A percentile compares a stretch with the other conserved stretches of the same genome.
Evolutionary conservation across 768 basidiomycete genomes (phyloP).

Genomic region (Psilocybe azurescens): DNA sequence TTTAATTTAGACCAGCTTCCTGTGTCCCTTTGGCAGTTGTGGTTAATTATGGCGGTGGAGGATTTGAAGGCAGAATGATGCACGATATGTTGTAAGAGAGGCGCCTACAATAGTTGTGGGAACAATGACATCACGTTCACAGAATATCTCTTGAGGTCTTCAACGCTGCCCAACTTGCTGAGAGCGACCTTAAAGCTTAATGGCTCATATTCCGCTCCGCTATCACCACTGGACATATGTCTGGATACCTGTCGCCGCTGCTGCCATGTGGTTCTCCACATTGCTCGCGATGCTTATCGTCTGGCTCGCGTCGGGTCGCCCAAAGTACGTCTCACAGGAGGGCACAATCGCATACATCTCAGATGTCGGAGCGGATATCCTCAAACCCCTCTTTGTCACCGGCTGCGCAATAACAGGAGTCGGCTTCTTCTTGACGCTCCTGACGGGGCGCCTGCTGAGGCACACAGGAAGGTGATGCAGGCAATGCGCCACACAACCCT

Average conservation of each 20-base stretch:
- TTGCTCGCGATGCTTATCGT: slow-evolving; percentile 74
- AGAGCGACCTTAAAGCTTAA: neutral
- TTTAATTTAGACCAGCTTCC: neutral
- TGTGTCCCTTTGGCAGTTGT: neutral
- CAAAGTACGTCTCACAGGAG: slow-evolving; percentile 60
- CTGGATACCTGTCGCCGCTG: slow-evolving; percentile 64
- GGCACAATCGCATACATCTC: slow-evolving; percentile 75
- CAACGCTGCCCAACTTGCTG: neutral
- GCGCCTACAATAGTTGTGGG: slow-evolving; percentile 3
- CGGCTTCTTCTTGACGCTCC: slow-evolving; percentile 63
- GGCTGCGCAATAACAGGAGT: slow-evolving; percentile 68
- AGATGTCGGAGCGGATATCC: slow-evolving; percentile 72
- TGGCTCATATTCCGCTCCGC: slow-evolving; percentile 26
- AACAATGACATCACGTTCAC: slow-evolving; percentile 5
- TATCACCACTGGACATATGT: slow-evolving; percentile 65
- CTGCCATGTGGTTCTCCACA: slow-evolving; percentile 71
- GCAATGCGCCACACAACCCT: neutral
- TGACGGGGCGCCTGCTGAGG: slow-evolving; percentile 66
- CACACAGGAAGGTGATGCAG: slow-evolving; percentile 61
- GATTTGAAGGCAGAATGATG: neutral
- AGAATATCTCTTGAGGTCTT: neutral
- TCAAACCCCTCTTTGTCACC: slow-evolving; percentile 79
- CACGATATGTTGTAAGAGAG: neutral
- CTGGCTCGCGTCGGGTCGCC: slow-evolving; percentile 71
- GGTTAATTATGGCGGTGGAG: neutral